phyloP scores from a whole-genome alignment of 2,329 filamentous ascomycete genomes.

The Fusarium coffeatum region DNA sequence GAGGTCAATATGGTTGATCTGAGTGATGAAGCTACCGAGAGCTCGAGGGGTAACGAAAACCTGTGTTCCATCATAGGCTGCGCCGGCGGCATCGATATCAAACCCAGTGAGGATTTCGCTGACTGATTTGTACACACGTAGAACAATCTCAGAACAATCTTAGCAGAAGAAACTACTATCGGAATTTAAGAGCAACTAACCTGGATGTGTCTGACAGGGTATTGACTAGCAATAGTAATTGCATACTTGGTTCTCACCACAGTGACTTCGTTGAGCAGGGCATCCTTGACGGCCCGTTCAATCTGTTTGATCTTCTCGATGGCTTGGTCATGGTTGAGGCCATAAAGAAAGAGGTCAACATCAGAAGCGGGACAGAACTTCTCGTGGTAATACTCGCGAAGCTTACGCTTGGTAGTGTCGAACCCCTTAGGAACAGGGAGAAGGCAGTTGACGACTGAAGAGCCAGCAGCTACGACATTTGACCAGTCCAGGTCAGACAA shows the following conservation, averaged over 20 bases:
- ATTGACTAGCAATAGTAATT: conserved; percentile 85
- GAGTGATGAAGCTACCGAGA: conserved; percentile 81
- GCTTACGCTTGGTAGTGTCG: conserved; percentile 69
- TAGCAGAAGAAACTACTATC: background rate
- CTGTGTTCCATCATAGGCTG: conserved; percentile 82
- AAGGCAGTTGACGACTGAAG: conserved; percentile 82
- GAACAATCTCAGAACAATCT: conserved; percentile 70
- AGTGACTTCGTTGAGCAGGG: conserved; percentile 84
- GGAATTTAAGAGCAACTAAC: conserved; percentile 45
- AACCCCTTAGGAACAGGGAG: conserved; percentile 75
- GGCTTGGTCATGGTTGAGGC: conserved; percentile 79
- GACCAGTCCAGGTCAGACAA: conserved; percentile 82
- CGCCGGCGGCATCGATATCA: conserved; percentile 86
- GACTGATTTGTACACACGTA: conserved; percentile 85
- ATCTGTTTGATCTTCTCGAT: conserved; percentile 87
- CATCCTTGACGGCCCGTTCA: conserved; percentile 78
- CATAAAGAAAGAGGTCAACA: conserved; percentile 88
- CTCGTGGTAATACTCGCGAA: conserved; percentile 83
- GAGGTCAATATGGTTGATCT: conserved; percentile 84
- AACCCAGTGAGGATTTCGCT: conserved; percentile 89
- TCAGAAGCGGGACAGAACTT: conserved; percentile 85
- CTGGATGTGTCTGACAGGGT: conserved; percentile 83
- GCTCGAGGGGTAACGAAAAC: conserved; percentile 84
- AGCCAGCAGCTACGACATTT: conserved; percentile 85
- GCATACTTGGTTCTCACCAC: conserved; percentile 88